Conservation (phyloP, 2,329 filamentous ascomycete species). For the Cadophora sp. region DNA sequence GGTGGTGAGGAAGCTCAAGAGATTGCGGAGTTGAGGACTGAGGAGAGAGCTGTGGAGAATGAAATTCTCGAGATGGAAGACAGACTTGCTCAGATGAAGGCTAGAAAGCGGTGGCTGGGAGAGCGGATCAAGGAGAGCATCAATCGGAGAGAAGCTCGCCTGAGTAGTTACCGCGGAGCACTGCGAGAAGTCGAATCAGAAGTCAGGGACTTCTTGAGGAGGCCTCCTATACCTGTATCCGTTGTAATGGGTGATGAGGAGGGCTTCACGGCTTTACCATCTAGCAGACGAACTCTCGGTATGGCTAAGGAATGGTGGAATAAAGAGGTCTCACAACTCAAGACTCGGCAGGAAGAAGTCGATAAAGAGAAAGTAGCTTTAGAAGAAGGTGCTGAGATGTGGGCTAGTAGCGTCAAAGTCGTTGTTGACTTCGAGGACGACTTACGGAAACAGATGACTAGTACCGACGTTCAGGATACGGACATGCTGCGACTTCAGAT, state of each 20-base stretch:
- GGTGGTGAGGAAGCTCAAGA: conserved; percentile 62
- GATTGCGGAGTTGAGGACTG: conserved; percentile 63
- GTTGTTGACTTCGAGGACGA: conserved; percentile 70
- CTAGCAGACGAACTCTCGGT: conserved; percentile 69
- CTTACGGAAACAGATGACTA: conserved; percentile 63
- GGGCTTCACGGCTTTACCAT: conserved; percentile 63
- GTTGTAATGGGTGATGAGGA: conserved; percentile 43
- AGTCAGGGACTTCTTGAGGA: conserved; percentile 63
- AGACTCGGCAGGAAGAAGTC: conserved; percentile 61
- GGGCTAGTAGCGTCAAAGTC: conserved; percentile 66
- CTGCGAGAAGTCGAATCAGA: conserved; percentile 70
- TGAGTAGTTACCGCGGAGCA: conserved; percentile 74
- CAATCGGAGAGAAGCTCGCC: conserved; percentile 71
- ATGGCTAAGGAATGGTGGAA: conserved; percentile 78
- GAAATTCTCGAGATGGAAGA: conserved; percentile 73
- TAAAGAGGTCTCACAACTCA: conserved; percentile 63
- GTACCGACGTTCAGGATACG: conserved; percentile 47
- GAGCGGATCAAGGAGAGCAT: conserved; percentile 66
- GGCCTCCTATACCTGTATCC: conserved; percentile 53
- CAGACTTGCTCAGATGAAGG: conserved; percentile 66
- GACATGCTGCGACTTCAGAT: conserved; percentile 55
- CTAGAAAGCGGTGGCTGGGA: conserved; percentile 63
- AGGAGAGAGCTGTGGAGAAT: conserved; percentile 59
- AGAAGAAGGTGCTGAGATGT: conserved; percentile 70
- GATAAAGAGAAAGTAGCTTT: conserved; percentile 69